phyloP scores from a whole-genome alignment of 805 yeast species.

The Saturnispora hagleri region DNA sequence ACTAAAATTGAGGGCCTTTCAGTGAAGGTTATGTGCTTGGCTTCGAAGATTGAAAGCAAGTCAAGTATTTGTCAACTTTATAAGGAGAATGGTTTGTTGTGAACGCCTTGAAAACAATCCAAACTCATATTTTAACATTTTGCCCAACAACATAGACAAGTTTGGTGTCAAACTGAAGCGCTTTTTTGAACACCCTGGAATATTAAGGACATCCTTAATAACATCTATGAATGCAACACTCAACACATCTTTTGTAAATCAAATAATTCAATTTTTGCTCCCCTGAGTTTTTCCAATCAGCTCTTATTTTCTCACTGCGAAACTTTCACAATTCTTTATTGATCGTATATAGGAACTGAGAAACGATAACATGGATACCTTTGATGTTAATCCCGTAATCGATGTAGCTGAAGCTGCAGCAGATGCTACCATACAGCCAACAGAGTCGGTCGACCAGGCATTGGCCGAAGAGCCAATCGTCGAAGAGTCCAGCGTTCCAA shows the following conservation, averaged over 20 bases:
- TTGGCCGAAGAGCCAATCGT: neutral
- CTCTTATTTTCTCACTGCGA: neutral
- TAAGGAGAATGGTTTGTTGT: too few species aligned
- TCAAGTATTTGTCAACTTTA: too few species aligned
- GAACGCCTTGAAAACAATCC: too few species aligned
- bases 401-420: slow-evolving; percentile 1
- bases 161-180: neutral
- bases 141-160: neutral
- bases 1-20: too few species aligned
- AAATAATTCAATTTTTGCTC: neutral
- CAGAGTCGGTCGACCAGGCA: neutral
- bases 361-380: neutral
- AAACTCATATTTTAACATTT: too few species aligned
- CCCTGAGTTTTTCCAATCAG: neutral
- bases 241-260: neutral
- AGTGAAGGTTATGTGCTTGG: too few species aligned
- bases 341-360: neutral
- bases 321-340: neutral
- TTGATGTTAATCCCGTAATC: neutral
- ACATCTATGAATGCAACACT: too few species aligned
- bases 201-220: too few species aligned
- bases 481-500: neutral
- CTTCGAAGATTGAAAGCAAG: too few species aligned
- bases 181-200: too few species aligned
- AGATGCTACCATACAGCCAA: neutral